These are phyloP conservation scores for Botrytis medusae DNA, from an alignment of 2,329 filamentous ascomycete genomes.

Conservation along the genomic window DNA sequence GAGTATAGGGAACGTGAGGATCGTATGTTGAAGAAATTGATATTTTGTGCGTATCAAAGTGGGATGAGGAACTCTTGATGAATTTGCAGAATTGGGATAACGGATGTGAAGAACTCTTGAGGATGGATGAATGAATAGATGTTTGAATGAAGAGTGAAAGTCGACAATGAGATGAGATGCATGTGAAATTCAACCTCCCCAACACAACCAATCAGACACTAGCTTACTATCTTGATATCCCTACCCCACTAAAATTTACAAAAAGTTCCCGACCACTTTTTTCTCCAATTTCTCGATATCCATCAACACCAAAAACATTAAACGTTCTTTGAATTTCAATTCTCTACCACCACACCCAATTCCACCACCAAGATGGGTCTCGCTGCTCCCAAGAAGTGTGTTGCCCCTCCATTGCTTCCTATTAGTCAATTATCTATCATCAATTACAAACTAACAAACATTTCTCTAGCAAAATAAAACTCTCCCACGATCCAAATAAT, in stretches of 20 bases:
- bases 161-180: background rate
- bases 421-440: background rate
- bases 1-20: background rate
- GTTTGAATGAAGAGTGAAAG: background rate
- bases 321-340: background rate
- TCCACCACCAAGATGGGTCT: slow-evolving; percentile 58
- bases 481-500: slow-evolving; percentile 92
- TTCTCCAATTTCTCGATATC: slow-evolving; percentile 17
- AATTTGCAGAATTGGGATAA: background rate
- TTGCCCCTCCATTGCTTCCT: slow-evolving; percentile 29
- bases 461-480: slow-evolving; percentile 54
- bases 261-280: slow-evolving; percentile 23
- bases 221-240: background rate
- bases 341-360: background rate
- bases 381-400: slow-evolving; percentile 65
- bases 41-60: background rate
- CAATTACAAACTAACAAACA: slow-evolving; percentile 44
- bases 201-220: slow-evolving; percentile 9
- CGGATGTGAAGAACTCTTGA: background rate
- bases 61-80: background rate
- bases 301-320: background rate
- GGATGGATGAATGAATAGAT: background rate
- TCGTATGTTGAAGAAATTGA: background rate
- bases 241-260: slow-evolving; percentile 18
- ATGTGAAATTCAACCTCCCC: slow-evolving; percentile 2